Percentiles rank a stretch among this genome's conserved stretches.
These are phyloP conservation scores for Thozetella sp. DNA, from an alignment of 495 filamentous ascomycete species.

Conservation along the genomic window DNA sequence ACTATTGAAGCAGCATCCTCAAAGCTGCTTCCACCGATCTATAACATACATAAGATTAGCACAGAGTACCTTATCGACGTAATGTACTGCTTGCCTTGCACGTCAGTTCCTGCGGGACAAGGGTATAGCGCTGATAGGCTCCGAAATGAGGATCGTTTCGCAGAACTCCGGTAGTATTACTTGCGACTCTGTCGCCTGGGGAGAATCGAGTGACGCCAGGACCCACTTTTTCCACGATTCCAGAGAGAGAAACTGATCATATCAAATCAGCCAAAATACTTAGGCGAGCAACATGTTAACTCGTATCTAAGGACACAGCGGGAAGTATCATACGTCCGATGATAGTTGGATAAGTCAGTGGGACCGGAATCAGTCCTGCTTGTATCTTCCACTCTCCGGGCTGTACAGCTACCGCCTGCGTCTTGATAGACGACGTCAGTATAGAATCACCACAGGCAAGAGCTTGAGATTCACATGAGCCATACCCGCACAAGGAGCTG, in stretches of 20 bases:
- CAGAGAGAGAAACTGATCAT: slow-evolving; percentile 8
- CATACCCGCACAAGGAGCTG: background rate
- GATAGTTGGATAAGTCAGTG: slow-evolving; percentile 12
- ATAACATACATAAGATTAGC: background rate
- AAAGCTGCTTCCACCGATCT: slow-evolving; percentile 13
- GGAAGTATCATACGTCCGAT: too few relatives aligned
- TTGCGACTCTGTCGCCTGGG: slow-evolving; percentile 10
- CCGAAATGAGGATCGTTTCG: slow-evolving; percentile 14
- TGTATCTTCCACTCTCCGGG: slow-evolving; percentile 18
- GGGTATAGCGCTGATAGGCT: slow-evolving; percentile 11
- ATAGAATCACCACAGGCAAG: background rate
- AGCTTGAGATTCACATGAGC: background rate
- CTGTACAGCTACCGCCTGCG: slow-evolving; percentile 9
- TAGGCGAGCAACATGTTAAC: background rate
- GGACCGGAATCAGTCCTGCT: slow-evolving; percentile 14
- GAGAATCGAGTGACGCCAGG: slow-evolving; percentile 13
- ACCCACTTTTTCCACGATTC: slow-evolving; percentile 9
- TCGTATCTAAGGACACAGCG: too few relatives aligned
- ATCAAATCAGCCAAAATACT: background rate
- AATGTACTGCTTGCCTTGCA: slow-evolving; percentile 1
- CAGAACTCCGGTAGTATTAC: slow-evolving; percentile 6
- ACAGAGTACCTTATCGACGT: background rate
- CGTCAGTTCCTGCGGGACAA: slow-evolving; percentile 2
- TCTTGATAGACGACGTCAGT: background rate
- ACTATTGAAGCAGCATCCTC: slow-evolving; percentile 8